Evolutionary conservation across 768 basidiomycete species (phyloP), one percentile per base, ranked within the genome.

Genomic region (Panellus pusillus): DNA sequence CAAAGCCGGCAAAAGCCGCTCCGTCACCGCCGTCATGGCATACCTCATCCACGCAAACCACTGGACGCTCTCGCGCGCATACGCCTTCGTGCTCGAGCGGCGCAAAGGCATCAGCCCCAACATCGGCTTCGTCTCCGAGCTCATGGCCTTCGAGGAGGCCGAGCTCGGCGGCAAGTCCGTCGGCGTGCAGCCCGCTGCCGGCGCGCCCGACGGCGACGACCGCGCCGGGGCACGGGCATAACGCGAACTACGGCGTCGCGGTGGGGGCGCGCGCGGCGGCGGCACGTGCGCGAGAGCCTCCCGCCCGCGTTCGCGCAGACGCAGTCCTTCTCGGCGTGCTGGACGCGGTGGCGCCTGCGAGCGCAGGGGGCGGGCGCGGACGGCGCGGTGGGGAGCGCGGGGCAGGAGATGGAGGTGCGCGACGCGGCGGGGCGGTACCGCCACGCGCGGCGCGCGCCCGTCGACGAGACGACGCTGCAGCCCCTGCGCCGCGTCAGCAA

Each of bases 41-140:
- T 98, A 97, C 67, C 87, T 98, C 52, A 97, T 98, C 60, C 95
- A 97, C 63, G 91, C 94, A 9, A 94, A 97, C 65, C 93, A 94
- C 66, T 98, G 96, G 96, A 90, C 93, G 17, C 81, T 98, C 38
- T 89, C 92, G 29, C 83, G 84, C 35, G 93, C 96, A 1, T 98
- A 98, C 67, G 74, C 87, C 0, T 97, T 93, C 65, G 95, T 98
- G 20, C 80, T 92, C 37, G 95, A 95, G 63, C 83, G 93, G 9
- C 84, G 96, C 32, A 93, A 92, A 61, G 93, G 93, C 60, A 96
- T 98, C 61, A 94, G 91, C 13, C 96, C 95, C 9, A 98, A 97
- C 66, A 96, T 98, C 58, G 96, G 96, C 7, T 98, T 98, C 70
- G 93, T 98, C 40, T 93, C 91, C 4, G 94, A 97, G 70, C 80